Base-by-base conservation (phyloP, 2,329 filamentous ascomycete genomes). In the Alternaria viburni region DNA sequence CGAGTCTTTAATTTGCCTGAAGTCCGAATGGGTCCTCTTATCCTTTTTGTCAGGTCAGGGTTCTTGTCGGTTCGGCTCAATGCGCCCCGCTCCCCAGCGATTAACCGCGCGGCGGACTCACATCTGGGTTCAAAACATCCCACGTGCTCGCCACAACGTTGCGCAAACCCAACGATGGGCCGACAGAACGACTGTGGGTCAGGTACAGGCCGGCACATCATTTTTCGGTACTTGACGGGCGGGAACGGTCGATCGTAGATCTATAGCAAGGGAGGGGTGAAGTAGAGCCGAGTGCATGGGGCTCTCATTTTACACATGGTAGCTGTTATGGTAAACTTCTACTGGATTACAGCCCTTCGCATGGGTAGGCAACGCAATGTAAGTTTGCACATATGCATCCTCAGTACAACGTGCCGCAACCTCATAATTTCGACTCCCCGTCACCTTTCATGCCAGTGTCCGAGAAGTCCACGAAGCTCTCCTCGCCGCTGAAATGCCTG, bases 401-500 rank as follows among this genome's bases (percentile, higher is more conserved):
- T 10, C 9, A 41, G 36, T 41, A 17, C n/a, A 17, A 11, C 8
- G 15, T 17, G n/a, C 30, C 7, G n/a, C 13, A n/a, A 12, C 7
- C 32, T 72, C 65, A 78, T 11, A 79, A 60, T 57, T 77, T 77
- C 23, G 74, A 62, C 41, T 62, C 54, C 12, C 69, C 68, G 9
- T 45, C 62, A 3, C 59, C 69, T 21, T 62, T 65, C n/a, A 26
- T 30, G 15, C 71, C 61, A 13, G 61, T 64, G 13, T 74, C 72
- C 17, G 69, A 67, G 32, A 78, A 78, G 10, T 68, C 68, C 2
- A 77, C 69, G 47, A 79, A 79, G 54, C 75, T 78, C 59, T 79
- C 77, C 15, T 79, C 77, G 28, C 77, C 77, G 46, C 77, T 77
- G 66, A 79, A 79, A 47, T 77, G 74, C 77, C 77, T 79, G 47